These are phyloP conservation scores for Eutrema heterophyllum DNA, from an alignment of 345 rosid species.

Conservation along the genomic window DNA sequence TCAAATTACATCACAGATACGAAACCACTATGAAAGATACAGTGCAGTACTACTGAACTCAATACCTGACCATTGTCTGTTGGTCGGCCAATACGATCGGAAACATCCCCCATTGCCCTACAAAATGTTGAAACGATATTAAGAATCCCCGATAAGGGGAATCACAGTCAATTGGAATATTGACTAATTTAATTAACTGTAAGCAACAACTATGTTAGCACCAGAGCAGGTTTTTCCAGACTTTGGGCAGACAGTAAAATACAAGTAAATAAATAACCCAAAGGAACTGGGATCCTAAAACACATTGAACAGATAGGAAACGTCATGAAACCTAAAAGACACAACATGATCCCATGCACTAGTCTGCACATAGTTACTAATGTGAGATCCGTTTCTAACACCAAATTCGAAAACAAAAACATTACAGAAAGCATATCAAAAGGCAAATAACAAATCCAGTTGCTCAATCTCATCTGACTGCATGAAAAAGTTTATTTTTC, in stretches of 20 bases:
- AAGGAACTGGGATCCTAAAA: background rate
- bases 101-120: slow-evolving; percentile 96
- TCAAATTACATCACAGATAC: background rate
- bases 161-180: background rate
- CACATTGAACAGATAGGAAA: background rate
- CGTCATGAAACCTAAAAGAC: background rate
- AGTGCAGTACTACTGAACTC: background rate
- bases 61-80: slow-evolving; percentile 94
- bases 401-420: background rate
- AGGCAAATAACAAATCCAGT: background rate
- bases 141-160: background rate
- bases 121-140: background rate
- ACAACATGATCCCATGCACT: background rate
- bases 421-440: background rate
- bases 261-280: background rate
- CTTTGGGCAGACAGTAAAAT: background rate
- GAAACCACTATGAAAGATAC: background rate
- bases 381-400: background rate
- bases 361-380: background rate
- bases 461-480: background rate
- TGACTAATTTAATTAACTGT: background rate
- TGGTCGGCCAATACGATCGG: slow-evolving; percentile 87
- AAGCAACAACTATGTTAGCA: slow-evolving; percentile 4
- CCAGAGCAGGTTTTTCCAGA: background rate
- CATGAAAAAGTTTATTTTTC: background rate